These are phyloP conservation scores for Talaromyces amestolkiae DNA, from an alignment of 2,329 filamentous ascomycete genomes.

Conservation along the genomic window DNA sequence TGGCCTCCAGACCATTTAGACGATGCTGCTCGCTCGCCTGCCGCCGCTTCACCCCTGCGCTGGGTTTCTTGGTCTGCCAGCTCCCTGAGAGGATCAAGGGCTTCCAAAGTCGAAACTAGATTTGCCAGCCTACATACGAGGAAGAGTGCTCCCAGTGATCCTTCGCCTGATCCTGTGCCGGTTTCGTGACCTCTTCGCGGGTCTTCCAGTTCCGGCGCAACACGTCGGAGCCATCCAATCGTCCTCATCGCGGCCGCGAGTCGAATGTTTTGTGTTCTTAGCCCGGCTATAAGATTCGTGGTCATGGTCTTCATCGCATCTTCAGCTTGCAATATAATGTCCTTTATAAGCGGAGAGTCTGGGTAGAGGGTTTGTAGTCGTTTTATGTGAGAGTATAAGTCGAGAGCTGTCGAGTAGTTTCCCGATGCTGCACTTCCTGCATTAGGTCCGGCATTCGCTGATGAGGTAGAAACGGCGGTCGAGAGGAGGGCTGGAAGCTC, in stretches of 20 bases:
- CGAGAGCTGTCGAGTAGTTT: conserved; percentile 85
- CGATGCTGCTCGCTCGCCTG: conserved; percentile 24
- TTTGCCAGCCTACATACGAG: conserved; percentile 81
- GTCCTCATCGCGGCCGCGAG: conserved; percentile 87
- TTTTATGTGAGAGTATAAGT: conserved; percentile 90
- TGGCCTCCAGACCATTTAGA: conserved; percentile 60
- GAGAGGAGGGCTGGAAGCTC: conserved; percentile 83
- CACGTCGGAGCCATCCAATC: conserved; percentile 83
- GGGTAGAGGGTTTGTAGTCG: conserved; percentile 81
- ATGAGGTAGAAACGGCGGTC: conserved; percentile 59
- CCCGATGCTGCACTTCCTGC: conserved; percentile 52
- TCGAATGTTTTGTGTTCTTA: conserved; percentile 77
- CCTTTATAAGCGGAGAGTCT: conserved; percentile 68
- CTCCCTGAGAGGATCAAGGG: conserved; percentile 78
- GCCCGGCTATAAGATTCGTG: conserved; percentile 72
- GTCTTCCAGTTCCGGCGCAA: conserved; percentile 73
- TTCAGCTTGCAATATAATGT: conserved; percentile 74
- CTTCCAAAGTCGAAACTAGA: conserved; percentile 73
- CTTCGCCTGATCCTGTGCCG: conserved; percentile 49
- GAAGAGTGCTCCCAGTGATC: conserved; percentile 77
- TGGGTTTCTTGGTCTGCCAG: conserved; percentile 81
- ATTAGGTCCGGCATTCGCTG: conserved; percentile 34
- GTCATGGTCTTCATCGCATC: conserved; percentile 86
- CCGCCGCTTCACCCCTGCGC: conserved; percentile 38
- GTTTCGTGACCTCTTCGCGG: conserved; percentile 29